phyloP scores from a whole-genome alignment of 805 yeast genomes.

The Clavispora carvajalis region DNA sequence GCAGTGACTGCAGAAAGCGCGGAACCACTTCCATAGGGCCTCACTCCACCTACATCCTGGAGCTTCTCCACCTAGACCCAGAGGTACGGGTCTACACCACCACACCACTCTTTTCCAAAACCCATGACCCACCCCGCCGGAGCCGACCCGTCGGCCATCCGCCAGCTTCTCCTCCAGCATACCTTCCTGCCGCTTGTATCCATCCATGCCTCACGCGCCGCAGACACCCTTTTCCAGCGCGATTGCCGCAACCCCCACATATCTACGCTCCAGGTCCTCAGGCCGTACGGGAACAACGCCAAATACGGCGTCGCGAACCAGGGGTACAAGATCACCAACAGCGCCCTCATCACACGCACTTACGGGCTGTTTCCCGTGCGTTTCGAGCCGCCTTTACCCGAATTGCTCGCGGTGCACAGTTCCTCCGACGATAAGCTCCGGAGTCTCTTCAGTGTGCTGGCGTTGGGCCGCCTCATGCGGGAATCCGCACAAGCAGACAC shows the following conservation, averaged over 20 bases:
- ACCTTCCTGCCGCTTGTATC: slow-evolving; percentile 51
- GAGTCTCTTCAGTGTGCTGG: slow-evolving; percentile 33
- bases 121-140: slow-evolving; percentile 15
- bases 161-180: slow-evolving; percentile 40
- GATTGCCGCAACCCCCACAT: slow-evolving; percentile 31
- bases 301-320: slow-evolving; percentile 36
- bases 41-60: too few relatives aligned
- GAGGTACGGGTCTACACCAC: slow-evolving; percentile 1
- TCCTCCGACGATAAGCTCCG: slow-evolving; percentile 17
- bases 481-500: background rate
- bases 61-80: background rate
- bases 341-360: slow-evolving; percentile 44
- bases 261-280: slow-evolving; percentile 43
- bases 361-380: slow-evolving; percentile 54
- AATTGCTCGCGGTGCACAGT: slow-evolving; percentile 27
- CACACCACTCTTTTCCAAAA: background rate
- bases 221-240: slow-evolving; percentile 39
- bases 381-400: slow-evolving; percentile 41
- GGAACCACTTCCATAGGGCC: too few relatives aligned
- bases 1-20: too few relatives aligned
- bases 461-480: slow-evolving; percentile 28
- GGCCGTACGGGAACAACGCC: slow-evolving; percentile 53
- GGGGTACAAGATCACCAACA: slow-evolving; percentile 45
- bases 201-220: slow-evolving; percentile 42
- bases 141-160: slow-evolving; percentile 33